Conservation (phyloP, 179 eudicot species). For the Silene vulgaris region DNA sequence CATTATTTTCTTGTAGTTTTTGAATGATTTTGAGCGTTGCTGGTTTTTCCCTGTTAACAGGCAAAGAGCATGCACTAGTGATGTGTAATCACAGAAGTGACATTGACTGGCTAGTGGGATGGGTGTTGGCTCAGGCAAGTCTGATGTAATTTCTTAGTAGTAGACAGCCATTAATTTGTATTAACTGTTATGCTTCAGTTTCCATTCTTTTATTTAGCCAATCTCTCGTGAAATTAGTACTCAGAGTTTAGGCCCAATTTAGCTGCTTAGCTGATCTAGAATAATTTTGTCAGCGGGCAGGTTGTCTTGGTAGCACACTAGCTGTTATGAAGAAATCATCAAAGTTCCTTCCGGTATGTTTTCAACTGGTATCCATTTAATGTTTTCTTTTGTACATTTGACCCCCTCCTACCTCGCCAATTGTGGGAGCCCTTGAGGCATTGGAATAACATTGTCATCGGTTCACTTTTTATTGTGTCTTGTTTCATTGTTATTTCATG, state of each 20-base stretch:
- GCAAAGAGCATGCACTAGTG: constrained; percentile 39
- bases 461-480: no score
- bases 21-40: background rate
- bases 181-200: background rate
- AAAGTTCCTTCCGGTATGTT: constrained; percentile 56
- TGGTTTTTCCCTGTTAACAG: constrained; percentile 17
- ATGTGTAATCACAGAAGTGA: constrained; percentile 37
- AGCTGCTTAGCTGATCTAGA: constrained; percentile 29
- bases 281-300: constrained; percentile 59
- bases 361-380: constrained; percentile 6
- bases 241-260: constrained; percentile 17
- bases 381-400: no score
- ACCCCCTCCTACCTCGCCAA: no score
- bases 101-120: constrained; percentile 43
- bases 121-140: constrained; percentile 50
- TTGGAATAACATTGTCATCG: no score
- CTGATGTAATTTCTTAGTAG: constrained; percentile 4
- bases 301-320: constrained; percentile 81
- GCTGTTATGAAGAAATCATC: constrained; percentile 66
- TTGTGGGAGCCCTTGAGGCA: no score
- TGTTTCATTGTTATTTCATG: no score
- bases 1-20: background rate
- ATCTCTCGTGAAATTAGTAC: constrained; percentile 18
- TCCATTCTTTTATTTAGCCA: background rate
- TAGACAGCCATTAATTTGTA: background rate